Percentiles rank a stretch among this genome's conserved stretches.
Conservation (phyloP, 2,329 filamentous ascomycete genomes). For the Calonectria pseudoturangicola region DNA sequence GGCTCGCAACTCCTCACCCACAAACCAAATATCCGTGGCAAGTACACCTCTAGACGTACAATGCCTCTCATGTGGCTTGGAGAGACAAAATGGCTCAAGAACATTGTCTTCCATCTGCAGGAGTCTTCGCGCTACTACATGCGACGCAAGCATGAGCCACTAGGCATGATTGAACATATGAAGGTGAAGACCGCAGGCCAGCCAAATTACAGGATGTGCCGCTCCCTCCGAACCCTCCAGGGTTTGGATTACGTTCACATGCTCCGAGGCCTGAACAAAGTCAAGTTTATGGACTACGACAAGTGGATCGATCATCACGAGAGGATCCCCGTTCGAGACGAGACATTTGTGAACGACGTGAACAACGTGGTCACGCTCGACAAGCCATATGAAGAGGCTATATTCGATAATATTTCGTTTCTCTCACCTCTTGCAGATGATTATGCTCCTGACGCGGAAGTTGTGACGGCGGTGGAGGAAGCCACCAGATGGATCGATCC, state of each 20-base stretch:
- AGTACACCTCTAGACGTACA: slow-evolving; percentile 62
- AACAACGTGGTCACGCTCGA: slow-evolving; percentile 47
- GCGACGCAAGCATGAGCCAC: slow-evolving; percentile 62
- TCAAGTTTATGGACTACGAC: slow-evolving; percentile 65
- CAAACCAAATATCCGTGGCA: slow-evolving; percentile 36
- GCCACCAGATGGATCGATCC: slow-evolving; percentile 14
- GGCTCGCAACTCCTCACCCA: slow-evolving; percentile 60
- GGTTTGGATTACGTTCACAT: slow-evolving; percentile 66
- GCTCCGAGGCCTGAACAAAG: slow-evolving; percentile 65
- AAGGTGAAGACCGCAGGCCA: slow-evolving; percentile 58
- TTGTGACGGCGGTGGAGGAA: slow-evolving; percentile 15
- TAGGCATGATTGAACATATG: slow-evolving; percentile 49
- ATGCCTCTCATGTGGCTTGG: slow-evolving; percentile 60
- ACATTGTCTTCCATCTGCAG: slow-evolving; percentile 62
- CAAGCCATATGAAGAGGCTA: slow-evolving; percentile 31
- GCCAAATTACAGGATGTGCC: slow-evolving; percentile 61
- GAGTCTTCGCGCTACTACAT: slow-evolving; percentile 58
- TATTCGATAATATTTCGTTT: slow-evolving; percentile 48
- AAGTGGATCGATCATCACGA: slow-evolving; percentile 39
- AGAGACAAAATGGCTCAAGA: slow-evolving; percentile 63
- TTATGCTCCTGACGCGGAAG: slow-evolving; percentile 32
- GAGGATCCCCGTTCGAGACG: slow-evolving; percentile 54
- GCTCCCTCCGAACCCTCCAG: slow-evolving; percentile 64
- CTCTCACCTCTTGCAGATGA: slow-evolving; percentile 17
- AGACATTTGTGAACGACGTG: slow-evolving; percentile 55